Conservation (phyloP, 495 filamentous ascomycete species). For the Talaromyces stipitatus region DNA sequence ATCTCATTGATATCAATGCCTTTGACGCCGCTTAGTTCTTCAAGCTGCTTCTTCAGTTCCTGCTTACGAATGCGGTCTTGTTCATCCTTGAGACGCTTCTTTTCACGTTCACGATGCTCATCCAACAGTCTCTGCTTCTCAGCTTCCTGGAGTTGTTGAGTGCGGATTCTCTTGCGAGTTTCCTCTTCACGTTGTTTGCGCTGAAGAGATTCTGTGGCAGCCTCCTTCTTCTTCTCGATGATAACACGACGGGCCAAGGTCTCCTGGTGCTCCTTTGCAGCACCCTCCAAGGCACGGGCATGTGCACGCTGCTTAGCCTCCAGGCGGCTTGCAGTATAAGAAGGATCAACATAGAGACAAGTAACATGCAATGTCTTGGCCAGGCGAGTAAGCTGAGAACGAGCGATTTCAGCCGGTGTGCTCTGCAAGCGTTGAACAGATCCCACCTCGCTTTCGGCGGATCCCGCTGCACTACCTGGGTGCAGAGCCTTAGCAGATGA, state of each 20-base stretch:
- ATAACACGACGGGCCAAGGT: constrained; percentile 78
- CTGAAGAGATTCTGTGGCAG: constrained; percentile 74
- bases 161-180: constrained; percentile 69
- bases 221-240: constrained; percentile 95
- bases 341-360: constrained; percentile 89
- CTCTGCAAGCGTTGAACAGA: constrained; percentile 93
- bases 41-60: constrained; percentile 91
- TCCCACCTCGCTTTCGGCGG: constrained; percentile 76
- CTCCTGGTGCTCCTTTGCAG: constrained; percentile 86
- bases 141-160: constrained; percentile 78
- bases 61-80: constrained; percentile 85
- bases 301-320: constrained; percentile 75
- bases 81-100: constrained; percentile 81
- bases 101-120: constrained; percentile 85
- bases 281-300: constrained; percentile 72
- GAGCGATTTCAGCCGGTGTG: constrained; percentile 95
- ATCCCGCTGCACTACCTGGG: constrained; percentile 75
- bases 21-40: constrained; percentile 76
- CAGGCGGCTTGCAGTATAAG: constrained; percentile 69
- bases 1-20: constrained; percentile 70
- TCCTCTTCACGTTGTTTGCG: constrained; percentile 89
- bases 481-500: constrained; percentile 92
- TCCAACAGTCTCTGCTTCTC: constrained; percentile 80
- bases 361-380: constrained; percentile 87
- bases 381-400: constrained; percentile 84